Evolutionary conservation across 192 early-diverging fungal genomes (phyloP), one percentile per base, ranked within the genome.

Genomic region (Chytriomyces sp.): DNA sequence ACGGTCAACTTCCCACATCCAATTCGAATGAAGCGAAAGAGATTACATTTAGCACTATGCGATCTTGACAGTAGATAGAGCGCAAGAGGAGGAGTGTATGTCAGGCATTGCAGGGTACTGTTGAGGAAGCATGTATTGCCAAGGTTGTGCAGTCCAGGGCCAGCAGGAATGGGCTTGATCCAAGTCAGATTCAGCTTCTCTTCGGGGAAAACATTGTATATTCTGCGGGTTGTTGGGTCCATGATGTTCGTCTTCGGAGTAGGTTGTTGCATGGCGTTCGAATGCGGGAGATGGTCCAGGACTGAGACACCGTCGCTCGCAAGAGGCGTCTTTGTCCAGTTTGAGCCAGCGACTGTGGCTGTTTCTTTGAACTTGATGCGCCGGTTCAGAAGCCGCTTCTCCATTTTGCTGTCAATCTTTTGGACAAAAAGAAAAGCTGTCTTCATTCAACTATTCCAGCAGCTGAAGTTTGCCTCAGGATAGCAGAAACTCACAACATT

Each of bases 41-140:
- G n/a, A 48, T 60, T 71, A 69, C 76, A 77, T 20, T 65, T 68
- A 20, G 59, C 28, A 48, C 61, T 11, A 71, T 84, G 89, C 60
- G n/a, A 76, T 67, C 69, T 65, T 23, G 47, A 66, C 11, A 70
- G 62, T 0, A 85, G 53, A 65, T 70, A 48, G 7, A 26, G 6
- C 4, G 81, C 78, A n/a, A 83, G 63, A 6, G 80, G 72, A 8
- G 75, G 65, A 3, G 74, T 91, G 70, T 93, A 91, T 7, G 91
- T 90, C 63, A 96, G 73, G 72, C 94, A 97, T 82, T 95, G 93
- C 45, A 95, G 76, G 23, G 90, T 91, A 13, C 93, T 91, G 81
- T 94, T 94, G 90, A 94, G 88, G 76, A 90, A 94, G 78, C 93
- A 94, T 0, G 93, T 94, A 68, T 94, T 94, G 10, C 93, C 93